These are phyloP conservation scores for Candida montana DNA, from an alignment of 805 yeast genomes.

Conservation along the genomic window DNA sequence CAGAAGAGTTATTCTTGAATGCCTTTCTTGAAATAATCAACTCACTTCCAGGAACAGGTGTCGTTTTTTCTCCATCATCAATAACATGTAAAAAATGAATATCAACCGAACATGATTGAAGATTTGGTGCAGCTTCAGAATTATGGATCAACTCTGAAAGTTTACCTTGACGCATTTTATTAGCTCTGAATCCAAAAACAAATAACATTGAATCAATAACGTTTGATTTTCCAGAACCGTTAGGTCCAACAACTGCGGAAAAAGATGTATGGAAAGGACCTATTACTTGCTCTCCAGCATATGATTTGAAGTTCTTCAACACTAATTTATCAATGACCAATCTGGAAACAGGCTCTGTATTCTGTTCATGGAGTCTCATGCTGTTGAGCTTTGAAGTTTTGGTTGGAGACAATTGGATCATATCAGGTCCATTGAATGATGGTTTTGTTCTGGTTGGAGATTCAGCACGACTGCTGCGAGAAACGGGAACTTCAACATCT, in stretches of 20 bases:
- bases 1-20: conserved; percentile 66
- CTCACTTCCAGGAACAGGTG: conserved; percentile 43
- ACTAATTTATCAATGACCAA: conserved; percentile 71
- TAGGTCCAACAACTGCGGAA: conserved; percentile 97
- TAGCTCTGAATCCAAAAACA: conserved; percentile 95
- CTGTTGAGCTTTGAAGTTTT: conserved; percentile 31
- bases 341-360: conserved; percentile 40
- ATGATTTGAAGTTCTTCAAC: conserved; percentile 85
- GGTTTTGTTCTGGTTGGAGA: conserved; percentile 32
- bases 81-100: conserved; percentile 76
- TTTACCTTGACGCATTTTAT: conserved; percentile 94
- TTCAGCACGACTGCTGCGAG: conserved; percentile 11
- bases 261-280: conserved; percentile 95
- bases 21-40: conserved; percentile 80
- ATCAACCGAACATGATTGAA: conserved; percentile 82
- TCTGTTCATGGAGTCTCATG: conserved; percentile 22
- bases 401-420: conserved; percentile 36
- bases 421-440: conserved; percentile 31
- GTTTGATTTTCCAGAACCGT: conserved; percentile 97
- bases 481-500: not conserved
- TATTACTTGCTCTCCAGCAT: conserved; percentile 86
- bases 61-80: conserved; percentile 48
- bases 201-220: conserved; percentile 94
- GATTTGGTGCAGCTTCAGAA: conserved; percentile 63
- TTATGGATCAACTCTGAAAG: conserved; percentile 90